Base-by-base conservation (phyloP, 352 stramenopile species). In the Phytophthora capsici region DNA sequence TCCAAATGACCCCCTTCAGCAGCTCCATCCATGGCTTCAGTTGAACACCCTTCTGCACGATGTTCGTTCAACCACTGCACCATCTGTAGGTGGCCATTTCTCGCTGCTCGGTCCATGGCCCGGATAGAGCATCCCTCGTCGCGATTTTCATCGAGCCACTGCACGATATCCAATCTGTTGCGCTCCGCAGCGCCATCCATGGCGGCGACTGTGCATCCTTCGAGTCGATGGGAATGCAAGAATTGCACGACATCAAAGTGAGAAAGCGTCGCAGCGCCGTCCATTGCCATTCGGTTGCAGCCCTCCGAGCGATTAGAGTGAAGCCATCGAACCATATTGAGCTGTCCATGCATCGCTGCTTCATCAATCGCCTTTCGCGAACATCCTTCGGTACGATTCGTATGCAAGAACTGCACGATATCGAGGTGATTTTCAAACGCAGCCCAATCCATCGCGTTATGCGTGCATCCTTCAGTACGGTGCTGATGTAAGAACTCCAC, bases 191-290 rank as follows among this genome's bases (percentile, higher is more conserved):
- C 63, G 10, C 40, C 44, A 23, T 77, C 64, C 64, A 77, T 73
- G 4, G 69, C 64, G 12, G 65, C 59, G 5, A 56, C 26, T 1
- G 63, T 62, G 40, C 69, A 71, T 3, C 69, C 69, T 62, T 77
- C 69, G 5, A 55, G 19, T 30, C 63, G 66, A 54, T 73, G 50
- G 2, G 8, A 47, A 38, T 82, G 71, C 36, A 82, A 47, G 45
- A 76, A 82, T 7, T 66, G 34, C 1, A 82, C 55, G 0, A 78
- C 49, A 0, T 70, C 56, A 10, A 80, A n/a, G 45, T 82, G 63
- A 34, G 45, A 60, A 8, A 56, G 44, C 14, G 28, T 37, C 1
- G 71, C 67, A 22, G 74, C 67, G 4, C 9, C 48, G 59, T 83
- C 68, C 68, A 83, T 77, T 4, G 73, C 69, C n/a, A 36, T n/a